These are phyloP conservation scores for Cynara cardunculus DNA, from an alignment of 129 eudicot species.

Conservation along the genomic window DNA sequence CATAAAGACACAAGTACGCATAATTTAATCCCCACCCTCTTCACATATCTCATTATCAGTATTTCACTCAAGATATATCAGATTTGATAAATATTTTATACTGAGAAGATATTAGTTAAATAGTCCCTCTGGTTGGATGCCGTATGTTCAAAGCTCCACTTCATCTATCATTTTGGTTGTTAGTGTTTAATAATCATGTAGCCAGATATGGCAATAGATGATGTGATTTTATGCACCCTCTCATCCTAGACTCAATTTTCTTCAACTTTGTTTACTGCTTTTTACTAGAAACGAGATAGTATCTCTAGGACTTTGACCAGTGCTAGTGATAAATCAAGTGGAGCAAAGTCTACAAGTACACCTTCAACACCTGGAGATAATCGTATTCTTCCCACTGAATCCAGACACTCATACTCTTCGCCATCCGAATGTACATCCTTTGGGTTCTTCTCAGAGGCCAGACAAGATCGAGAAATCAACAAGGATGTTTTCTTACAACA, in stretches of 20 bases:
- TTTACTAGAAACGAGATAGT: conserved; percentile 66
- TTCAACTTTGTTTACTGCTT: not conserved
- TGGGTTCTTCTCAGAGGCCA: conserved; percentile 43
- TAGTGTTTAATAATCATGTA: not conserved
- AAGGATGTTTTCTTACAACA: conserved; percentile 55
- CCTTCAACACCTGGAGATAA: conserved; percentile 78
- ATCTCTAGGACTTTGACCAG: conserved; percentile 46
- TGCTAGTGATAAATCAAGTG: conserved; percentile 85
- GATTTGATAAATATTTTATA: not conserved
- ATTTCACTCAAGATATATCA: not conserved
- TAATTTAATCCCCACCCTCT: not conserved
- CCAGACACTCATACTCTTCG: conserved; percentile 60
- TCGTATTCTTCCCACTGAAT: conserved; percentile 42
- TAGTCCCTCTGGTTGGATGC: not conserved
- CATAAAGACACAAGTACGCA: not conserved
- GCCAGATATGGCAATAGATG: not conserved
- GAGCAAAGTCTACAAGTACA: conserved; percentile 56
- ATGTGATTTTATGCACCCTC: not conserved
- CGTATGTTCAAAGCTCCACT: not conserved
- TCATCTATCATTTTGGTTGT: not conserved
- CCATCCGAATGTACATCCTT: conserved; percentile 52
- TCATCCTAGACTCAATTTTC: not conserved
- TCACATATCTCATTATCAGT: not conserved
- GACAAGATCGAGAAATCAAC: conserved; percentile 43
- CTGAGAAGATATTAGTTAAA: not conserved